Evolutionary conservation across 768 basidiomycete genomes (phyloP).

Genomic region (Coprinopsis sp.): DNA sequence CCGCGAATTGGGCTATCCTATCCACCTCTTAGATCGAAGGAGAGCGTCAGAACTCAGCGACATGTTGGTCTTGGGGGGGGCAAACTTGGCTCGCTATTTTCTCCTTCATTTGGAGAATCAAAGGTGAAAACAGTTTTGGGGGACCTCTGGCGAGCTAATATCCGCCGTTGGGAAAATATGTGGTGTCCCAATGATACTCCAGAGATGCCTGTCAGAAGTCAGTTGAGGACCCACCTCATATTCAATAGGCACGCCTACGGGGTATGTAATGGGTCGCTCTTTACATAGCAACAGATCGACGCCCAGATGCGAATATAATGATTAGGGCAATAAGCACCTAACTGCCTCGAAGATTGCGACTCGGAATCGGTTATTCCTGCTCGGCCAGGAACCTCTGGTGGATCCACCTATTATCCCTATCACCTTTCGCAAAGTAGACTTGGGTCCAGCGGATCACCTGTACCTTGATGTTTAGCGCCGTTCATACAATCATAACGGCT

Average conservation of each 20-base stretch:
- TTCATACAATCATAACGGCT: background rate
- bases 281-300: background rate
- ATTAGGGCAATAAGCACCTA: background rate
- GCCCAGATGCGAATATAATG: background rate
- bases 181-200: too few relatives aligned
- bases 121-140: too few relatives aligned
- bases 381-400: background rate
- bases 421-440: background rate
- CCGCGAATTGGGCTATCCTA: too few relatives aligned
- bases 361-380: constrained; percentile 3
- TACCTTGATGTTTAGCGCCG: background rate
- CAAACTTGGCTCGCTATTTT: too few relatives aligned
- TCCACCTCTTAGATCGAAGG: too few relatives aligned
- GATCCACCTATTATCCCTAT: background rate
- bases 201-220: too few relatives aligned
- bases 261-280: background rate
- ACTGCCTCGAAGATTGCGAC: background rate
- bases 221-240: too few relatives aligned
- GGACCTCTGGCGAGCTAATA: too few relatives aligned
- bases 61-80: too few relatives aligned
- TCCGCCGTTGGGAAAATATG: too few relatives aligned
- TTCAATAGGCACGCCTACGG: background rate
- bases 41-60: too few relatives aligned
- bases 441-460: background rate
- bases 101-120: too few relatives aligned